phyloP scores from a whole-genome alignment of 495 filamentous ascomycete species.

The Xylaria castorea region DNA sequence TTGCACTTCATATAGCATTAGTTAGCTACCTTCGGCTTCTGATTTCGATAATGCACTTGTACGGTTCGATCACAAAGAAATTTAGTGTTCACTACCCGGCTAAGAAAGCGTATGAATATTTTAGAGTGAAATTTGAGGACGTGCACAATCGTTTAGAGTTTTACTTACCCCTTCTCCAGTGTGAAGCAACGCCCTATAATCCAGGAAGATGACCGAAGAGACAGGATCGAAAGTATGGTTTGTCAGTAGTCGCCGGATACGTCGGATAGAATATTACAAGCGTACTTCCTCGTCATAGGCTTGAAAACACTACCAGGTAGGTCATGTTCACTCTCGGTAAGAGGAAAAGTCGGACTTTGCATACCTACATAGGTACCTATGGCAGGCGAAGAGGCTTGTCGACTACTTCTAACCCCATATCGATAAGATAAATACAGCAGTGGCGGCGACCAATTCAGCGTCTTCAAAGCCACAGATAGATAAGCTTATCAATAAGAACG shows the following conservation, averaged over 20 bases:
- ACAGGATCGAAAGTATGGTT: neutral
- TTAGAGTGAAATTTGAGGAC: neutral
- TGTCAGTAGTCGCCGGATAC: neutral
- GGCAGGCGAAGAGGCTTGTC: no score
- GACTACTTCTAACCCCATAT: neutral
- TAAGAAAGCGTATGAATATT: neutral
- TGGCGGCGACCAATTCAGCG: neutral
- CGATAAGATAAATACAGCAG: neutral
- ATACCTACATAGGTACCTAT: neutral
- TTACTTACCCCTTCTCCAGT: neutral
- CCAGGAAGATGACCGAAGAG: neutral
- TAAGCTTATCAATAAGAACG: slow-evolving; percentile 31
- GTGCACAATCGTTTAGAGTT: neutral
- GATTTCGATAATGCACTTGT: neutral
- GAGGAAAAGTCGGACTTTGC: neutral
- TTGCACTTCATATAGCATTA: neutral
- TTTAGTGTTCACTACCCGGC: neutral
- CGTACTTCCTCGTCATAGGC: neutral
- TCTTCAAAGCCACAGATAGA: slow-evolving; percentile 11
- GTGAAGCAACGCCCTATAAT: neutral
- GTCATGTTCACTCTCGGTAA: neutral
- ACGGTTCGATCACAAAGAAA: neutral
- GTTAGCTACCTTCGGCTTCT: neutral
- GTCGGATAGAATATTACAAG: neutral
- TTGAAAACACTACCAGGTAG: neutral